phyloP scores from a whole-genome alignment of 768 basidiomycete species.

The Sistotremastrum niveocremeum region DNA sequence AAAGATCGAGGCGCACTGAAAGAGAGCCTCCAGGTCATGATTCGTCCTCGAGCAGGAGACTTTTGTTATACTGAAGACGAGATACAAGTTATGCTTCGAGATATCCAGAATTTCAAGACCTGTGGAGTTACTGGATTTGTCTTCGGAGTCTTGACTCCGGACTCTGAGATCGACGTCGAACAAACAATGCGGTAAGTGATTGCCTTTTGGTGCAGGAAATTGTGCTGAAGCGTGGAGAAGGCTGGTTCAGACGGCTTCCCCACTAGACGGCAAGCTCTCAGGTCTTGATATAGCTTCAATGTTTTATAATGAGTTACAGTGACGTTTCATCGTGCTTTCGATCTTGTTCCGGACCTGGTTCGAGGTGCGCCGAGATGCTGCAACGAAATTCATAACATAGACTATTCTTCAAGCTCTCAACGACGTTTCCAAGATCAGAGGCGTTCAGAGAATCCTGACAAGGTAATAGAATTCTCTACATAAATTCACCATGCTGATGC shows the following conservation, averaged over 20 bases:
- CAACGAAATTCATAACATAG: background rate
- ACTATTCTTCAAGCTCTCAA: slow-evolving; percentile 18
- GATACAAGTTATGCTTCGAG: slow-evolving; percentile 59
- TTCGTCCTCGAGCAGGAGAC: slow-evolving; percentile 68
- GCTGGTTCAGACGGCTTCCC: slow-evolving; percentile 41
- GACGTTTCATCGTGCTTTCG: slow-evolving; percentile 71
- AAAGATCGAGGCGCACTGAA: background rate
- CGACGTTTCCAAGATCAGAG: slow-evolving; percentile 40
- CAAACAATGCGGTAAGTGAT: slow-evolving; percentile 39
- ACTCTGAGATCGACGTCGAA: slow-evolving; percentile 46
- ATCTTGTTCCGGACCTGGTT: slow-evolving; percentile 46
- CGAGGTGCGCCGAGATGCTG: slow-evolving; percentile 27
- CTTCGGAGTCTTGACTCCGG: slow-evolving; percentile 42
- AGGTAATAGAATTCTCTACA: slow-evolving; percentile 33
- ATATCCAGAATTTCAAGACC: slow-evolving; percentile 48
- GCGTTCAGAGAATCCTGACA: slow-evolving; percentile 65
- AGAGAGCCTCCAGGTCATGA: slow-evolving; percentile 42
- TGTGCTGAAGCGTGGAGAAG: slow-evolving; percentile 17
- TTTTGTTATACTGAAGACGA: slow-evolving; percentile 62
- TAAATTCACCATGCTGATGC: background rate
- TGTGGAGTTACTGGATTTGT: slow-evolving; percentile 52
- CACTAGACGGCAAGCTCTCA: slow-evolving; percentile 42
- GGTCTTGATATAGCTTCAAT: background rate
- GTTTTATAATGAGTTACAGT: slow-evolving; percentile 24
- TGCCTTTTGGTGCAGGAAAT: background rate